Conservation (phyloP, 2,329 filamentous ascomycete genomes). For the Raffaelea ambrosiae region DNA sequence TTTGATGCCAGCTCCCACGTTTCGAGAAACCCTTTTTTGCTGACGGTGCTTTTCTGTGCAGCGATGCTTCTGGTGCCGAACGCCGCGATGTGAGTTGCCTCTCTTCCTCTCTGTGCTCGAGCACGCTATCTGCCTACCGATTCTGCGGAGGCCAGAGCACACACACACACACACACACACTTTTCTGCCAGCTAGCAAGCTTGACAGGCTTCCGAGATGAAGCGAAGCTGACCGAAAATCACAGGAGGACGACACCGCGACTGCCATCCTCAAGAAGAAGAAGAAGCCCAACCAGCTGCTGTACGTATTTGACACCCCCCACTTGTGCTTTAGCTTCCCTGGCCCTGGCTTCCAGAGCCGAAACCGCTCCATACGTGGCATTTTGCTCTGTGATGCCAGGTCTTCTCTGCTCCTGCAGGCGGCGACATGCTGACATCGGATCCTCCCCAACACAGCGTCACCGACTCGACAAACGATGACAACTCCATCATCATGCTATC, state of each 20-base stretch:
- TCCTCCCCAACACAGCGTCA: slow-evolving; percentile 55
- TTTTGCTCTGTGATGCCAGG: too few species aligned
- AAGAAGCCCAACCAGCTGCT: slow-evolving; percentile 99
- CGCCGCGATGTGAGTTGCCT: slow-evolving; percentile 62
- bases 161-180: too few species aligned
- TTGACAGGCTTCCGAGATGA: too few species aligned
- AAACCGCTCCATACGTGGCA: too few species aligned
- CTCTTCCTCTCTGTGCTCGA: too few species aligned
- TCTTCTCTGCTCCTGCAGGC: too few species aligned
- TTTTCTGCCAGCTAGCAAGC: too few species aligned
- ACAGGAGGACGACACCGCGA: slow-evolving; percentile 86
- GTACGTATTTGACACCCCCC: slow-evolving; percentile 44
- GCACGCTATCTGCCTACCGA: slow-evolving; percentile 12
- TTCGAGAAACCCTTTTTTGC: slow-evolving; percentile 13
- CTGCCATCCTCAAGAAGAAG: slow-evolving; percentile 99
- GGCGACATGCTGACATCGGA: too few species aligned
- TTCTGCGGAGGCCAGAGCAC: too few species aligned
- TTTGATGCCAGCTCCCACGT: background rate
- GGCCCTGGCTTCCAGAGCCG: too few species aligned
- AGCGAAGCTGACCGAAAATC: slow-evolving; percentile 10
- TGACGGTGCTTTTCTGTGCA: slow-evolving; percentile 34
- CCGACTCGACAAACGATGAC: slow-evolving; percentile 97
- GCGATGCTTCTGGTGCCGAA: slow-evolving; percentile 83
- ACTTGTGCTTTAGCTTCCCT: background rate
- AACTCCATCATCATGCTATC: slow-evolving; percentile 98